A percentile compares a stretch with the other conserved stretches of the same genome.
These are phyloP conservation scores for Psilocybe sp. DNA, from an alignment of 768 basidiomycete genomes.

Conservation along the genomic window DNA sequence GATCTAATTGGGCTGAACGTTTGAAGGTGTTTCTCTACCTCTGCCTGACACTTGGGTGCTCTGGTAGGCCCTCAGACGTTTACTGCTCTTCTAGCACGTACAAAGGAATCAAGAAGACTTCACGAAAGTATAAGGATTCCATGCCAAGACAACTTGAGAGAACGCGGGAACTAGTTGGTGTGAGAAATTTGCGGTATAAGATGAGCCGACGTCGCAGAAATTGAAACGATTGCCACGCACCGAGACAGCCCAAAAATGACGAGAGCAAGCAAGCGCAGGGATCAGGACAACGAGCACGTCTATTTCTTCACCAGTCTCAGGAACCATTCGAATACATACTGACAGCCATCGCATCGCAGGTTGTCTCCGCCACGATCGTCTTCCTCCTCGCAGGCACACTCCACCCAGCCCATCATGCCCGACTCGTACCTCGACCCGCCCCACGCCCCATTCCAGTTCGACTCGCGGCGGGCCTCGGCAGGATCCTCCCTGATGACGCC, in stretches of 20 bases:
- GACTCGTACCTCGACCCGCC: conserved; percentile 6
- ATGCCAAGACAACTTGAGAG: too few relatives aligned
- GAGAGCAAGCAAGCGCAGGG: conserved; percentile 1
- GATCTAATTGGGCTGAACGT: too few relatives aligned
- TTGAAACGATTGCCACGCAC: too few relatives aligned
- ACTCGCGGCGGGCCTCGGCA: neutral
- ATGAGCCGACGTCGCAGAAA: too few relatives aligned
- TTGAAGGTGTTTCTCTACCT: too few relatives aligned
- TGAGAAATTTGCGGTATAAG: too few relatives aligned
- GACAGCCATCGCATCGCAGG: conserved; percentile 1
- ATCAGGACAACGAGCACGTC: conserved; percentile 10
- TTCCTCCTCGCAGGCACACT: neutral
- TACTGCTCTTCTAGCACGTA: too few relatives aligned
- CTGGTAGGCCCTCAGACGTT: too few relatives aligned
- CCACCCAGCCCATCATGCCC: neutral
- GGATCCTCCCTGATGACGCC: neutral
- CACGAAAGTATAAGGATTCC: too few relatives aligned
- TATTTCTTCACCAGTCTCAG: neutral
- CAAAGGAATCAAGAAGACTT: too few relatives aligned
- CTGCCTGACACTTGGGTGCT: too few relatives aligned
- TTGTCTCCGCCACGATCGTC: neutral
- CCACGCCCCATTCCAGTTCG: conserved; percentile 1
- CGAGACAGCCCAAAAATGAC: conserved; percentile 2
- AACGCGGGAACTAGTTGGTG: too few relatives aligned
- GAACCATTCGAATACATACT: neutral